phyloP scores from a whole-genome alignment of 75 land plant species.

The Isoetes taiwanensis region DNA sequence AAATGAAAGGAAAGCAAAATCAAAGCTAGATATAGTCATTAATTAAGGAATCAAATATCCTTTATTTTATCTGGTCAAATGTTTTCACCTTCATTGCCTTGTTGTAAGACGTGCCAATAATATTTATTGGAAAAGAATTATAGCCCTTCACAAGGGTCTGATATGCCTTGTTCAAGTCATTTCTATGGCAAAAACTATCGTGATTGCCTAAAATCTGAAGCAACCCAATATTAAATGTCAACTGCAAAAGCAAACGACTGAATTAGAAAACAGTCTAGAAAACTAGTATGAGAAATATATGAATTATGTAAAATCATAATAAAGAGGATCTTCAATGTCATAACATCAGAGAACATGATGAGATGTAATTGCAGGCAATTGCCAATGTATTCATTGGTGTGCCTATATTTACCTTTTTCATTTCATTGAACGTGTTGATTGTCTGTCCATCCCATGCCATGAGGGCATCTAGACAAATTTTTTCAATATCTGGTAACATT shows the following conservation, averaged over 20 bases:
- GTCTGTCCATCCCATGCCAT: conserved; percentile 29
- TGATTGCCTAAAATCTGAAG: conserved; percentile 56
- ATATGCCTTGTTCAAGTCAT: conserved; percentile 58
- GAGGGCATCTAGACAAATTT: conserved; percentile 34
- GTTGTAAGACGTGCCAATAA: conserved; percentile 67
- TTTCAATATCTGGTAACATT: conserved; percentile 37
- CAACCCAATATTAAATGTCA: conserved; percentile 57
- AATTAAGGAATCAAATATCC: no score
- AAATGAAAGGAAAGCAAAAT: no score
- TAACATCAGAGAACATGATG: no score
- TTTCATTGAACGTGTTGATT: conserved; percentile 68
- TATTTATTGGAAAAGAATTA: conserved; percentile 77
- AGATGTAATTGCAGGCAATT: no score
- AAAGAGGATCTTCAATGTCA: no score
- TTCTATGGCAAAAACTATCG: conserved; percentile 37
- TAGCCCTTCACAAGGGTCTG: conserved; percentile 68
- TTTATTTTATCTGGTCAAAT: no score
- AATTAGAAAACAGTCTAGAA: no score
- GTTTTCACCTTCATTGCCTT: conserved; percentile 82
- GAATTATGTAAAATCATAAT: no score
- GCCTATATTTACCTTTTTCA: conserved; percentile 77
- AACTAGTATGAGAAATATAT: no score
- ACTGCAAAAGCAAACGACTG: conserved; percentile 34
- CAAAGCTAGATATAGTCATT: no score
- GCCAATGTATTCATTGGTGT: no score